A percentile compares a stretch with the other conserved stretches of the same genome.
These are phyloP conservation scores for Sordariomycetes sp. DNA, from an alignment of 2,329 filamentous ascomycete species.

Conservation along the genomic window DNA sequence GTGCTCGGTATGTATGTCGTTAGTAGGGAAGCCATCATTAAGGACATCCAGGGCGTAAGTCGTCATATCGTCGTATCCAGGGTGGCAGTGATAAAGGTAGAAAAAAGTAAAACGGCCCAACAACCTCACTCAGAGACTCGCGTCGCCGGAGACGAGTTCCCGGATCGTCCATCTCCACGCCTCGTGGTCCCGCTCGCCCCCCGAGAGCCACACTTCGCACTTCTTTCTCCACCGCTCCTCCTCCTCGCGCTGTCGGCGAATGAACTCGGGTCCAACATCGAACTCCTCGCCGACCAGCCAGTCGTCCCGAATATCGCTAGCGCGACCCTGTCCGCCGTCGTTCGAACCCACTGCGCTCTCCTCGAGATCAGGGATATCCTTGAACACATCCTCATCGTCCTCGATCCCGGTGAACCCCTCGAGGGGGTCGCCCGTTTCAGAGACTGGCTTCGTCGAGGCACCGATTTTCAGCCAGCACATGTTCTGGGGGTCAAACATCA, in stretches of 20 bases:
- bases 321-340: conserved; percentile 29
- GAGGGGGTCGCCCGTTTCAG: conserved; percentile 40
- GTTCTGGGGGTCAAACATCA: conserved; percentile 93
- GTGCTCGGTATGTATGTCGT: background rate
- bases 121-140: background rate
- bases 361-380: conserved; percentile 84
- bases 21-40: background rate
- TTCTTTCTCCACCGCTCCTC: conserved; percentile 84
- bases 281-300: conserved; percentile 93
- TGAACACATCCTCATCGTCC: conserved; percentile 77
- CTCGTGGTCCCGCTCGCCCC: conserved; percentile 38
- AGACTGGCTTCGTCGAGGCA: conserved; percentile 25
- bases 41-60: background rate
- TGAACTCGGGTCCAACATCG: conserved; percentile 90
- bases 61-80: background rate
- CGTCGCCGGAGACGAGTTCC: conserved; percentile 36
- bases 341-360: conserved; percentile 45
- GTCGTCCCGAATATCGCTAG: conserved; percentile 56
- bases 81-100: too few species aligned
- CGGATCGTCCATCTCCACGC: conserved; percentile 69
- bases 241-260: conserved; percentile 77
- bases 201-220: conserved; percentile 69
- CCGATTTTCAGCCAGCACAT: conserved; percentile 94
- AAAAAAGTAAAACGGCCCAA: background rate
- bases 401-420: conserved; percentile 59